These are phyloP conservation scores for Linum trigynum DNA, from an alignment of 345 rosid species.

Conservation along the genomic window DNA sequence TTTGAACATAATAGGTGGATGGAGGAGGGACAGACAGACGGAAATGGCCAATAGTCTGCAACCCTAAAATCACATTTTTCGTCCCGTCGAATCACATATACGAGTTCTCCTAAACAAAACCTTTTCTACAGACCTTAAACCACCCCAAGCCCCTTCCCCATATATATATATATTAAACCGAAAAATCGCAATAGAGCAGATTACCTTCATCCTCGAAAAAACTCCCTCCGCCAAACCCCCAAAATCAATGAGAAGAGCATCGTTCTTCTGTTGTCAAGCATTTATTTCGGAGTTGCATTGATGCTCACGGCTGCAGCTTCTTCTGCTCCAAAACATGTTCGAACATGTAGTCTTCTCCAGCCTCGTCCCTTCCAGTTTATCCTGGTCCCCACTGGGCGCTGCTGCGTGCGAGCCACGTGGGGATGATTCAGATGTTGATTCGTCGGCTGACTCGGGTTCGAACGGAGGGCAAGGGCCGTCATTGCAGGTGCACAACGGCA, in stretches of 20 bases:
- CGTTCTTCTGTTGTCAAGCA: slow-evolving; percentile 29
- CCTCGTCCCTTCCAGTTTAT: slow-evolving; percentile 64
- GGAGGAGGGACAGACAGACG: no score
- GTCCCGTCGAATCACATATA: no score
- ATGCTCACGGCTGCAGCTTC: slow-evolving; percentile 97
- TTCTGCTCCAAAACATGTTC: slow-evolving; percentile 95
- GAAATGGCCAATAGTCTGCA: no score
- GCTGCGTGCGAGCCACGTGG: slow-evolving; percentile 32
- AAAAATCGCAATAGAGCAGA: no score
- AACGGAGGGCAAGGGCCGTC: slow-evolving; percentile 78
- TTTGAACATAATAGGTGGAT: no score
- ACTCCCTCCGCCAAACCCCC: background rate
- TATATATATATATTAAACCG: no score
- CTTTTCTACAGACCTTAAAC: no score
- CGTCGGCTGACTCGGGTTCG: slow-evolving; percentile 47
- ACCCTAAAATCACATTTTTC: no score
- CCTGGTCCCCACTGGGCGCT: slow-evolving; percentile 34
- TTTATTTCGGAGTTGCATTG: slow-evolving; percentile 97
- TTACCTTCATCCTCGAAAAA: no score
- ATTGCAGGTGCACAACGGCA: slow-evolving; percentile 87
- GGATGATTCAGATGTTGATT: slow-evolving; percentile 34
- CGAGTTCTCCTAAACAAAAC: no score
- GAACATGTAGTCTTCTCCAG: slow-evolving; percentile 81
- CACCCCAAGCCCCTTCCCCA: no score
- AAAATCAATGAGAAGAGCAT: background rate